These are phyloP conservation scores for Mucor piriformis DNA, from an alignment of 371 early-diverging fungal species.

Conservation along the genomic window DNA sequence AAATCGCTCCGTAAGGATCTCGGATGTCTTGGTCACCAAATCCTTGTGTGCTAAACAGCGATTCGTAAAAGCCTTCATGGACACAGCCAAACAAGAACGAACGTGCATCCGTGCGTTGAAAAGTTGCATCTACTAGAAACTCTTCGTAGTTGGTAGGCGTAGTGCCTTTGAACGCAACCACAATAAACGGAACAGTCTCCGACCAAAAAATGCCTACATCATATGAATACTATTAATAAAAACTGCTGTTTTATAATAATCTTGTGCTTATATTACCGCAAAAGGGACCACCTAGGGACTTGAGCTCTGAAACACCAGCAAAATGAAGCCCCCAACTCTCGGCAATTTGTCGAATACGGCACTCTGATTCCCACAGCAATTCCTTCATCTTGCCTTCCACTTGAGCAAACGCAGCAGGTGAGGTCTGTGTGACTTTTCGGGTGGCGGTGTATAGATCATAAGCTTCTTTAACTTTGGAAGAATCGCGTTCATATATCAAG, in stretches of 20 bases:
- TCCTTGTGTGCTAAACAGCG: conserved; percentile 31
- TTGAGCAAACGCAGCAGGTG: neutral
- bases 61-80: conserved; percentile 46
- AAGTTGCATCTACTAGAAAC: conserved; percentile 38
- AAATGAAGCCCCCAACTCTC: conserved; percentile 45
- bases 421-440: neutral
- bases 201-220: conserved; percentile 43
- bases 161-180: conserved; percentile 52
- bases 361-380: conserved; percentile 29
- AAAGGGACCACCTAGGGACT: conserved; percentile 52
- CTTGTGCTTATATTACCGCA: conserved; percentile 33
- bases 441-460: conserved; percentile 8
- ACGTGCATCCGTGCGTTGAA: conserved; percentile 42
- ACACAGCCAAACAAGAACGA: conserved; percentile 37
- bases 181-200: conserved; percentile 39
- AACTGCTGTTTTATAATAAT: neutral
- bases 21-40: conserved; percentile 31
- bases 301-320: conserved; percentile 52
- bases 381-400: conserved; percentile 16
- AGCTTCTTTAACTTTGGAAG: conserved; percentile 39
- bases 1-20: conserved; percentile 49
- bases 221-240: neutral
- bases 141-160: conserved; percentile 47
- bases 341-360: conserved; percentile 25
- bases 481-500: conserved; percentile 49